Evolutionary conservation across 805 yeast species (phyloP).

Genomic region (Starmerella tilneyi): DNA sequence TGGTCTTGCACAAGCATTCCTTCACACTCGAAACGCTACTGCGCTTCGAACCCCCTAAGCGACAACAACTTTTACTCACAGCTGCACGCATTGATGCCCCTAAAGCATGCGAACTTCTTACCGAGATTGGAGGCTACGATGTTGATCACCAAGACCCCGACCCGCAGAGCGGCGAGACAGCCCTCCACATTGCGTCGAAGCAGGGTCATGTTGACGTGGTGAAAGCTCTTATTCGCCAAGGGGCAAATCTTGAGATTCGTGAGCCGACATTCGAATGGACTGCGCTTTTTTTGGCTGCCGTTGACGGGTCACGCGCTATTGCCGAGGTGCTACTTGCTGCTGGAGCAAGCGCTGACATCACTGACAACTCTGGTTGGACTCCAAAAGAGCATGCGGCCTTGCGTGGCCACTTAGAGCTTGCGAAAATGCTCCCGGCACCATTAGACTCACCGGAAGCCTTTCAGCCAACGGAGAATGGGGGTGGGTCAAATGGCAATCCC

Average conservation of each 20-base stretch:
- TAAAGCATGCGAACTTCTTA: constrained; percentile 44
- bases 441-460: constrained; percentile 7
- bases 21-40: constrained; percentile 55
- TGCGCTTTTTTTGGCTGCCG: constrained; percentile 80
- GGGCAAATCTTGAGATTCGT: constrained; percentile 65
- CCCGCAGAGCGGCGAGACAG: constrained; percentile 50
- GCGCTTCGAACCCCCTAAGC: constrained; percentile 26
- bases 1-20: constrained; percentile 77
- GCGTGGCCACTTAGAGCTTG: constrained; percentile 70
- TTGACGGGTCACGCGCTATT: constrained; percentile 61
- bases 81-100: constrained; percentile 60
- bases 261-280: constrained; percentile 88
- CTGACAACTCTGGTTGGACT: constrained; percentile 87
- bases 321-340: constrained; percentile 44
- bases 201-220: constrained; percentile 47
- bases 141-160: constrained; percentile 48
- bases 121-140: constrained; percentile 42
- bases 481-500: neutral
- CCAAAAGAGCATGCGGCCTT: constrained; percentile 95
- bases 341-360: constrained; percentile 45
- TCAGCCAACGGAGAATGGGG: neutral
- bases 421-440: constrained; percentile 41
- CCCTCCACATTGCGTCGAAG: constrained; percentile 71
- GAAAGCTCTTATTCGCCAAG: constrained; percentile 44
- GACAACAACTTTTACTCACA: constrained; percentile 40